phyloP scores from a whole-genome alignment of 2,329 filamentous ascomycete species.

The Grosmannia clavigera region DNA sequence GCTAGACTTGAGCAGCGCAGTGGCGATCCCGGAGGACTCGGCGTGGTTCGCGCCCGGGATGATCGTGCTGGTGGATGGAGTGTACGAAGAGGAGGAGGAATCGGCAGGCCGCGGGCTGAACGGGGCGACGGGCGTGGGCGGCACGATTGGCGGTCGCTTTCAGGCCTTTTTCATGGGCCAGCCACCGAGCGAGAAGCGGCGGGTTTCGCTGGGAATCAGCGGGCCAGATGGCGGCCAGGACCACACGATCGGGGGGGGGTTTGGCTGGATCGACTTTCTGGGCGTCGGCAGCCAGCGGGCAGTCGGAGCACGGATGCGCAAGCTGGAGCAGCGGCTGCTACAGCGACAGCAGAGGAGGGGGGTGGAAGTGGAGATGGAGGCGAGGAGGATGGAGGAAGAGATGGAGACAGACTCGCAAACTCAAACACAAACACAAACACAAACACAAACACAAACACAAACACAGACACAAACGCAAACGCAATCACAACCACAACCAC shows the following conservation, averaged over 20 bases:
- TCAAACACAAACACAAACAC: not conserved
- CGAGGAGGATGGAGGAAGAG: conserved; percentile 5
- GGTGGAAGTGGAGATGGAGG: conserved; percentile 12
- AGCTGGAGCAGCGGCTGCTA: conserved; percentile 59
- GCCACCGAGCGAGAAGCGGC: conserved; percentile 78
- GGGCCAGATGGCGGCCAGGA: conserved; percentile 44
- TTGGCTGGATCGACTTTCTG: conserved; percentile 95
- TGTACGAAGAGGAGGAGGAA: conserved; percentile 89
- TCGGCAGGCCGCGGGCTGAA: conserved; percentile 57
- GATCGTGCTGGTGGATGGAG: conserved; percentile 87
- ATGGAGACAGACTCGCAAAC: not conserved
- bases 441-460: conserved; percentile 14
- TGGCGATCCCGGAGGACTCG: conserved; percentile 70
- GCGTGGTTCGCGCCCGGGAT: conserved; percentile 93
- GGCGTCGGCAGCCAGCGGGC: conserved; percentile 84
- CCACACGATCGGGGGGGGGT: conserved; percentile 61
- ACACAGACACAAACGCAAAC: not conserved
- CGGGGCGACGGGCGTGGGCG: conserved; percentile 71
- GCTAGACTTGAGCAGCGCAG: conserved; percentile 69
- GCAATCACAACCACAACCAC: not conserved
- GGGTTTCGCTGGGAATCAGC: conserved; percentile 62
- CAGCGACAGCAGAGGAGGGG: conserved; percentile 16
- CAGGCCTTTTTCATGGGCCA: conserved; percentile 83
- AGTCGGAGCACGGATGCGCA: conserved; percentile 69
- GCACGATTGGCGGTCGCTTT: conserved; percentile 84